Conservation (phyloP, 202 grass and related monocot species). For the Setaria italica region DNA sequence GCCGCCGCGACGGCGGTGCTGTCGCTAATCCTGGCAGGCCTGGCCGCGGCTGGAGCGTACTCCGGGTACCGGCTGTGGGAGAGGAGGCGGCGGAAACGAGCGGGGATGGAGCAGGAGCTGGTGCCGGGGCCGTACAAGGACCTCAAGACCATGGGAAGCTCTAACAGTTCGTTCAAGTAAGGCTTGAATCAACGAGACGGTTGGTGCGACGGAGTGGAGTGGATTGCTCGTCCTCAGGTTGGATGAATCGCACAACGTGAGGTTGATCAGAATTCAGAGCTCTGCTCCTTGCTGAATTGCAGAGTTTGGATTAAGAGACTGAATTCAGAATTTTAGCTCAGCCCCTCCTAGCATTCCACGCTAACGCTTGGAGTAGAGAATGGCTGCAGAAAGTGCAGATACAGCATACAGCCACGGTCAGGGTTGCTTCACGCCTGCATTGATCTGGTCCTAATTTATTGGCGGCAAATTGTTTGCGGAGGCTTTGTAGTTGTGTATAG, state of each 20-base stretch:
- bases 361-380: neutral
- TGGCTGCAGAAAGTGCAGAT: neutral
- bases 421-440: neutral
- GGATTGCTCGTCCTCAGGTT: neutral
- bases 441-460: neutral
- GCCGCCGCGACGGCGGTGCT: conserved; percentile 36
- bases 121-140: conserved; percentile 58
- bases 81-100: neutral
- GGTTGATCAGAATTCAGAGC: neutral
- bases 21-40: conserved; percentile 40
- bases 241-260: neutral
- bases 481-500: neutral
- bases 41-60: conserved; percentile 47
- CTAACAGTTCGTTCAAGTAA: conserved; percentile 37
- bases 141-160: conserved; percentile 58
- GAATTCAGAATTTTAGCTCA: neutral
- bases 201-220: neutral
- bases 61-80: conserved; percentile 35
- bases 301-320: neutral
- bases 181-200: conserved; percentile 8
- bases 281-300: neutral
- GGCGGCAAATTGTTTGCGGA: neutral
- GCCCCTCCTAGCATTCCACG: neutral
- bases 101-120: conserved; percentile 60
- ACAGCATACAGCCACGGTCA: neutral